Evolutionary conservation across 768 basidiomycete genomes (phyloP).

Genomic region (Rhodosporidiobolus sp.): DNA sequence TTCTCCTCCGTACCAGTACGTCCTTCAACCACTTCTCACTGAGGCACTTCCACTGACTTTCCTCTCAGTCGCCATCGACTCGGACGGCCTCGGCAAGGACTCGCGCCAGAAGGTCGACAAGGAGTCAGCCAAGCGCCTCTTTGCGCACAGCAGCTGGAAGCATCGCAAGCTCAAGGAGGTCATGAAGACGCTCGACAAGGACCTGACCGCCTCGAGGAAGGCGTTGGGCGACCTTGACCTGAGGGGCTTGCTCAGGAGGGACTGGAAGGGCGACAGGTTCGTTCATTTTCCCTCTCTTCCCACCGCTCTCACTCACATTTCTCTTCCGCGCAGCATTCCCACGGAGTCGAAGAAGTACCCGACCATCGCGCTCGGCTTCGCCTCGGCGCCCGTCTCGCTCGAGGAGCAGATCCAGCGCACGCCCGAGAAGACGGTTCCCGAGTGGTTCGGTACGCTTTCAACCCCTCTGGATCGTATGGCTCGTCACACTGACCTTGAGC

Average conservation of each 20-base stretch:
- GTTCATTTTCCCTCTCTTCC: not conserved
- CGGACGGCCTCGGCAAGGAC: conserved; percentile 10
- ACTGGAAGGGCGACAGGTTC: conserved; percentile 40
- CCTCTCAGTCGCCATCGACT: conserved; percentile 34
- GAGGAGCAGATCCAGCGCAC: conserved; percentile 34
- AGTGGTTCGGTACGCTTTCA: conserved; percentile 52
- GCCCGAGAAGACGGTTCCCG: conserved; percentile 53
- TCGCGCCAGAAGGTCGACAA: conserved; percentile 10
- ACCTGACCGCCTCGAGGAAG: conserved; percentile 20
- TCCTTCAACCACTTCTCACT: not conserved
- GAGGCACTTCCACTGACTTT: not conserved
- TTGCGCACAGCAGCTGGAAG: conserved; percentile 5
- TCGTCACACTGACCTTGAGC: not conserved
- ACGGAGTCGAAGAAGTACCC: conserved; percentile 32
- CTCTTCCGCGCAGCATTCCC: not conserved
- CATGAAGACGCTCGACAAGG: conserved; percentile 28
- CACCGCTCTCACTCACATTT: not conserved
- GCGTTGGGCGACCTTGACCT: conserved; percentile 27
- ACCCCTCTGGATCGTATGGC: not conserved
- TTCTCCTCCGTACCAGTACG: conserved; percentile 32
- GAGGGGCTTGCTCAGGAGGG: conserved; percentile 28
- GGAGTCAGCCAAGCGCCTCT: conserved; percentile 7
- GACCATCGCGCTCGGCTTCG: conserved; percentile 26
- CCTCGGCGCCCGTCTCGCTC: conserved; percentile 33
- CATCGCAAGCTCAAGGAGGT: conserved; percentile 17